These are phyloP conservation scores for Venturia carpophila DNA, from an alignment of 2,329 filamentous ascomycete genomes.

Conservation along the genomic window DNA sequence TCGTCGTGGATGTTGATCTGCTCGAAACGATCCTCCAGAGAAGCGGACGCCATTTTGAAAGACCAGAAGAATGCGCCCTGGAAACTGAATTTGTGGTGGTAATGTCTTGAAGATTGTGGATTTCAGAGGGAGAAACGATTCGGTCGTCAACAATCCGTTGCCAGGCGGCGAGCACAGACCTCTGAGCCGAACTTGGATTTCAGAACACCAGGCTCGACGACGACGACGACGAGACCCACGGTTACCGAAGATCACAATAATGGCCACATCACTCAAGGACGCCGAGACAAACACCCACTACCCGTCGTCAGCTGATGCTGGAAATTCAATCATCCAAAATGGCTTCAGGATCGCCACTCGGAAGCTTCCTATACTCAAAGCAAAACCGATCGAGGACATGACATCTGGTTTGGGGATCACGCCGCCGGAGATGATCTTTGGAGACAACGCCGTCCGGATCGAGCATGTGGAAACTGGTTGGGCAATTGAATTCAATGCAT, in stretches of 20 bases:
- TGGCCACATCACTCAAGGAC: background rate
- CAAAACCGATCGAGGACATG: constrained; percentile 82
- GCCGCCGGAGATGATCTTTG: constrained; percentile 98
- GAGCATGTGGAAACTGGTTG: constrained; percentile 68
- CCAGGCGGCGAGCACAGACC: constrained; percentile 8
- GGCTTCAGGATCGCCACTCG: constrained; percentile 71
- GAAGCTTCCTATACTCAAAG: constrained; percentile 91
- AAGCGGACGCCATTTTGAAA: background rate
- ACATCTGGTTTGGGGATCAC: constrained; percentile 71
- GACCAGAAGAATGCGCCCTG: background rate
- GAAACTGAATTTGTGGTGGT: background rate
- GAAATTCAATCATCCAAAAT: constrained; percentile 31
- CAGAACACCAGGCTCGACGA: background rate
- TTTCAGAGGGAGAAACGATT: background rate
- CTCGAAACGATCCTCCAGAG: constrained; percentile 16
- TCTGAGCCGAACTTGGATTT: constrained; percentile 1
- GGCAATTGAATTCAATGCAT: constrained; percentile 73
- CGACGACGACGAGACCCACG: background rate
- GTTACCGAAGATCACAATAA: background rate
- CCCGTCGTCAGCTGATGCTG: constrained; percentile 21
- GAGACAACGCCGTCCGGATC: constrained; percentile 78
- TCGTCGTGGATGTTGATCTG: constrained; percentile 17
- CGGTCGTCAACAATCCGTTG: constrained; percentile 3
- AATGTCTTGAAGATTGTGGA: background rate
- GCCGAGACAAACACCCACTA: constrained; percentile 6